Percentiles rank a stretch among this genome's conserved stretches.
These are phyloP conservation scores for Phoma sp. DNA, from an alignment of 2,329 filamentous ascomycete species.

Conservation along the genomic window DNA sequence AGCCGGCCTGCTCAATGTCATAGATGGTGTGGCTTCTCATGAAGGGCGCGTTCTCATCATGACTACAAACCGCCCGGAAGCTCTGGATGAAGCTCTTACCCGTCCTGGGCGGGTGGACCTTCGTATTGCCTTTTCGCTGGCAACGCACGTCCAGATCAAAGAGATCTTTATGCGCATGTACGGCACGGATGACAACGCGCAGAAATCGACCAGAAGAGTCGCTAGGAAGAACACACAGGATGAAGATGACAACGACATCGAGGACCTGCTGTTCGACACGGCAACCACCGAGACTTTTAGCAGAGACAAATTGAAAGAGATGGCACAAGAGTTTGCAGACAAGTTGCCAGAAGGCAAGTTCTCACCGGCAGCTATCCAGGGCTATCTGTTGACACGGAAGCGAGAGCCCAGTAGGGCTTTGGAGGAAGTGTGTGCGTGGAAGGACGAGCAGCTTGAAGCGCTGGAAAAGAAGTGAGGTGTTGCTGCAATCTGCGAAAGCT, in stretches of 20 bases:
- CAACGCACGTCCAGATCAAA: slow-evolving; percentile 49
- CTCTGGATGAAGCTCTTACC: slow-evolving; percentile 75
- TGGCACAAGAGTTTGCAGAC: slow-evolving; percentile 55
- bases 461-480: neutral
- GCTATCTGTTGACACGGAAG: slow-evolving; percentile 59
- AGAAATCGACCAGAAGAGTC: neutral
- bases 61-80: slow-evolving; percentile 79
- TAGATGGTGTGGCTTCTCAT: slow-evolving; percentile 80
- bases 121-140: slow-evolving; percentile 65
- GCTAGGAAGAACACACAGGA: neutral
- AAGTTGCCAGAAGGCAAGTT: slow-evolving; percentile 56
- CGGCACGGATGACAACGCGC: slow-evolving; percentile 17
- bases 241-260: slow-evolving; percentile 11
- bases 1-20: slow-evolving; percentile 80
- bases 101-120: slow-evolving; percentile 75
- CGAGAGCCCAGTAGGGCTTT: slow-evolving; percentile 56
- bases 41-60: slow-evolving; percentile 82
- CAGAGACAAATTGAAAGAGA: slow-evolving; percentile 42
- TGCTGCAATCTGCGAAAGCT: neutral
- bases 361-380: slow-evolving; percentile 61
- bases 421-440: slow-evolving; percentile 53
- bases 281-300: slow-evolving; percentile 22
- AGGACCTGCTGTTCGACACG: slow-evolving; percentile 13
- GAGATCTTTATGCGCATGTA: slow-evolving; percentile 55
- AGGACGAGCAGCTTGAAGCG: slow-evolving; percentile 10